A percentile compares a stretch with the other conserved stretches of the same genome.
These are phyloP conservation scores for Terfezia claveryi DNA, from an alignment of 495 filamentous ascomycete genomes.

Conservation along the genomic window DNA sequence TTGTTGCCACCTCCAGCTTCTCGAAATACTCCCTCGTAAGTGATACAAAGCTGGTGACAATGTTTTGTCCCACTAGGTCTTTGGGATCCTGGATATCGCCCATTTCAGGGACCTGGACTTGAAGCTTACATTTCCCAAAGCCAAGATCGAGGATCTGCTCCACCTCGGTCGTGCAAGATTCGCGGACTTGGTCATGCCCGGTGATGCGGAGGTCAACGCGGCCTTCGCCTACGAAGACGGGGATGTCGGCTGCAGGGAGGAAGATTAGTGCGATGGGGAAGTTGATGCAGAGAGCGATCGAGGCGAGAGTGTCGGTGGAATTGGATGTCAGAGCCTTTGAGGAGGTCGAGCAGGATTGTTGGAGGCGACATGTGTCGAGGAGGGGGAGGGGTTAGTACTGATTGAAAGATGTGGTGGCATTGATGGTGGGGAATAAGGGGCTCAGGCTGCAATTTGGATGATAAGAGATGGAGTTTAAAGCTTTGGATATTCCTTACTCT, in stretches of 20 bases:
- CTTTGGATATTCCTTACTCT: no score
- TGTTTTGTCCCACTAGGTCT: slow-evolving; percentile 77
- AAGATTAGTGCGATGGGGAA: no score
- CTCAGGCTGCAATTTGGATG: not conserved
- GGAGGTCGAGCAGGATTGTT: slow-evolving; percentile 70
- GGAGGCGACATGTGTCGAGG: slow-evolving; percentile 44
- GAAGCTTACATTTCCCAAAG: slow-evolving; percentile 77
- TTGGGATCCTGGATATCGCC: slow-evolving; percentile 40
- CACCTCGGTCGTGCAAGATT: slow-evolving; percentile 47
- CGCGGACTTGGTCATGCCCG: slow-evolving; percentile 72
- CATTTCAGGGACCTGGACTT: slow-evolving; percentile 86
- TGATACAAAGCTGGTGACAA: slow-evolving; percentile 83
- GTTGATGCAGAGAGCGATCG: no score
- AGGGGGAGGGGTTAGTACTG: not conserved
- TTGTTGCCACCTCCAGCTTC: slow-evolving; percentile 40
- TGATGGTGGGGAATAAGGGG: not conserved
- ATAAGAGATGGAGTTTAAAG: not conserved
- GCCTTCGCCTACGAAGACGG: slow-evolving; percentile 87
- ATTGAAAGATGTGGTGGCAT: not conserved
- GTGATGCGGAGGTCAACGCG: slow-evolving; percentile 89
- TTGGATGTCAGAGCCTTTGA: slow-evolving; percentile 83
- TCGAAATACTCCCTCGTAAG: slow-evolving; percentile 64
- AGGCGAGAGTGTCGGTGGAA: slow-evolving; percentile 79
- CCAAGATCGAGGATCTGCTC: slow-evolving; percentile 57
- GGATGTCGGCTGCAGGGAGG: slow-evolving; percentile 90